Conservation (phyloP, 2,329 filamentous ascomycete genomes). For the Venturia aucupariae region DNA sequence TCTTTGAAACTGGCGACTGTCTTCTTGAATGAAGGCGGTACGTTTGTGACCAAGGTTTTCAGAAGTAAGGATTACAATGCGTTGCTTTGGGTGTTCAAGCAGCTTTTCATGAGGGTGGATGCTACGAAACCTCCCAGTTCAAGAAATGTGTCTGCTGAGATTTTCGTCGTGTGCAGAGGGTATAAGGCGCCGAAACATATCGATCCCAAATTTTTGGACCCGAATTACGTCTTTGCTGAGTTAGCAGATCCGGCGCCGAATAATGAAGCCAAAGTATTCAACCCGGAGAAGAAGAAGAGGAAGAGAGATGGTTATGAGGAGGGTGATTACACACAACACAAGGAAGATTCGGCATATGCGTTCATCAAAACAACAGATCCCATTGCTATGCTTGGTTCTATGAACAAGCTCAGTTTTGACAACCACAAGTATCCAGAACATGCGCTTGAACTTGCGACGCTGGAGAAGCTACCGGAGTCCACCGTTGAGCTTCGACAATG, state of each 20-base stretch:
- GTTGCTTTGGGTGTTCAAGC: conserved; percentile 93
- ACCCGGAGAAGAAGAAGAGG: conserved; percentile 87
- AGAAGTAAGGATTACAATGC: conserved; percentile 95
- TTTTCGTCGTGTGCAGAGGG: conserved; percentile 93
- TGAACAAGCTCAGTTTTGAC: conserved; percentile 76
- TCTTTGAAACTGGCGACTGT: conserved; percentile 90
- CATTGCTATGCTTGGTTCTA: conserved; percentile 77
- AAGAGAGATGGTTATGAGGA: conserved; percentile 98
- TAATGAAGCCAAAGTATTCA: conserved; percentile 96
- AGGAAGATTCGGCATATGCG: conserved; percentile 78
- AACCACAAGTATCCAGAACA: conserved; percentile 49
- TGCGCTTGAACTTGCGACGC: conserved; percentile 66
- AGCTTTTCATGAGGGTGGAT: conserved; percentile 89
- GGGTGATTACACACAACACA: conserved; percentile 86
- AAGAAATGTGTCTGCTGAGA: conserved; percentile 93
- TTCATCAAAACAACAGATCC: conserved; percentile 93
- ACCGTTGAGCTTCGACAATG: conserved; percentile 70
- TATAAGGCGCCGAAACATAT: conserved; percentile 92
- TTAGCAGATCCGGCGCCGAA: conserved; percentile 78
- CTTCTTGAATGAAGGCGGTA: conserved; percentile 80
- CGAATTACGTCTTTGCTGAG: conserved; percentile 84
- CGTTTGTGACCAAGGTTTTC: conserved; percentile 96
- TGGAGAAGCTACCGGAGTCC: conserved; percentile 79
- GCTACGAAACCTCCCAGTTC: conserved; percentile 95
- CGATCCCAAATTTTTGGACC: conserved; percentile 86